Base-by-base conservation (phyloP, 1,284 basidiomycete species). In the Ceratobasidium sp. region DNA sequence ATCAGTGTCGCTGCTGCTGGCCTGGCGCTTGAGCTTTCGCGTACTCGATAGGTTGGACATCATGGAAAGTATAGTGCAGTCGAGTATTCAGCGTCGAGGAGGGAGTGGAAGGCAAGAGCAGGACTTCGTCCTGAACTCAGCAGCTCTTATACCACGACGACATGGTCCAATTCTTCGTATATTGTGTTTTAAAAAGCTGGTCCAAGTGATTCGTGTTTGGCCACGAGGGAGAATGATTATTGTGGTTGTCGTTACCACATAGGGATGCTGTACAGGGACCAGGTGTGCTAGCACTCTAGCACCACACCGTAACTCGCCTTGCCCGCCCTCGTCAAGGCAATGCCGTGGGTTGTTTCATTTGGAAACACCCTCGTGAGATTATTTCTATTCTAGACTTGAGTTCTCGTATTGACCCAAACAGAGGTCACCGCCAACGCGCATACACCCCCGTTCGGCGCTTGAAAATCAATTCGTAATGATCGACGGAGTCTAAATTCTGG, bases 361-460 rank as follows among this genome's bases (percentile, higher is more conserved):
- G 20, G 22, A 25, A 3, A 35, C 34, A 40, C 8, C 38, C 31
- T 22, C 32, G 12, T 15, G 3, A 35, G 32, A 7, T 22, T 2
- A 38, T 27, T 54, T 20, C 34, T 27, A 42, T 27, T 17, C 29
- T 15, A 55, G 53, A 55, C 32, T 22, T 42, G 22, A 42, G n/a
- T 3, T 42, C 38, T 25, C 13, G 31, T 7, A 54, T 34, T 34
- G 34, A n/a, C 40, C 53, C 55, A 57, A 57, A 57, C 43, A 57
- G 12, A 13, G 55, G 55, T n/a, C n/a, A n/a, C n/a, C n/a, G n/a
- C 22, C 55, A 57, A 57, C 40, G n/a, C 55, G 55, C 55, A 57
- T 57, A 57, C 17, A 57, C 55, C 55, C 35, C 43, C 43, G 55
- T 57, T 57, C 35, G 38, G 55, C 55, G 35, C 55, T 42, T 57